These are phyloP conservation scores for Simmondsia chinensis DNA, from an alignment of 148 eudicot genomes.

Conservation along the genomic window DNA sequence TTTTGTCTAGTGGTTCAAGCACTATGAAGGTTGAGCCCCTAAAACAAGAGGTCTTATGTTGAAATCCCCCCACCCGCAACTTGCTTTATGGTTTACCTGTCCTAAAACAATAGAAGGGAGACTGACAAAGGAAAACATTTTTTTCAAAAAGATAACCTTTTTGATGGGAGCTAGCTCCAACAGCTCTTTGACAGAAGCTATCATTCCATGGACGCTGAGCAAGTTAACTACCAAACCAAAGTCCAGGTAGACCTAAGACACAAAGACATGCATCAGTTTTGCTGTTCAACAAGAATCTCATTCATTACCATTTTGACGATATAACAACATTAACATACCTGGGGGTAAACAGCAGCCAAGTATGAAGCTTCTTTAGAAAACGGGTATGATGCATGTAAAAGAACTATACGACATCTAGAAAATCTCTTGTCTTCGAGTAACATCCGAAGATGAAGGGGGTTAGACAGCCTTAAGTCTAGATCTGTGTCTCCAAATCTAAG, in stretches of 20 bases:
- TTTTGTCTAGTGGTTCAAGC: too few relatives aligned
- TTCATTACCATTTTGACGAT: too few relatives aligned
- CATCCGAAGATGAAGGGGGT: slow-evolving; percentile 86
- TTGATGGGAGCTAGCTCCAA: slow-evolving; percentile 85
- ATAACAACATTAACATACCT: too few relatives aligned
- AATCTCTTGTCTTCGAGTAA: slow-evolving; percentile 86
- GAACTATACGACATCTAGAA: slow-evolving; percentile 56
- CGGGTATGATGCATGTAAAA: slow-evolving; percentile 94
- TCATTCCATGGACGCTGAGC: slow-evolving; percentile 84
- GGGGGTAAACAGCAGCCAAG: slow-evolving; percentile 77
- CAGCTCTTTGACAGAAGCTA: slow-evolving; percentile 78
- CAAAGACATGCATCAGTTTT: slow-evolving; percentile 6
- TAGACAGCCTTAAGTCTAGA: slow-evolving; percentile 76
- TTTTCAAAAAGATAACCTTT: slow-evolving; percentile 43
- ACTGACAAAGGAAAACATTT: not conserved
- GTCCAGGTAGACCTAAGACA: slow-evolving; percentile 70
- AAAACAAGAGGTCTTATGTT: too few relatives aligned
- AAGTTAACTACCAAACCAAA: slow-evolving; percentile 84
- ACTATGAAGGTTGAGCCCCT: too few relatives aligned
- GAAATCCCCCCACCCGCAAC: too few relatives aligned
- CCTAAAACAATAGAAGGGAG: too few relatives aligned
- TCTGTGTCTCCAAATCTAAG: slow-evolving; percentile 89
- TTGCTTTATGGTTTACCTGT: too few relatives aligned
- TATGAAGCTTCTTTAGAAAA: slow-evolving; percentile 96
- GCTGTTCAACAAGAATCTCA: too few relatives aligned